phyloP scores from a whole-genome alignment of 2,329 filamentous ascomycete genomes.

The Colletotrichum simmondsii region DNA sequence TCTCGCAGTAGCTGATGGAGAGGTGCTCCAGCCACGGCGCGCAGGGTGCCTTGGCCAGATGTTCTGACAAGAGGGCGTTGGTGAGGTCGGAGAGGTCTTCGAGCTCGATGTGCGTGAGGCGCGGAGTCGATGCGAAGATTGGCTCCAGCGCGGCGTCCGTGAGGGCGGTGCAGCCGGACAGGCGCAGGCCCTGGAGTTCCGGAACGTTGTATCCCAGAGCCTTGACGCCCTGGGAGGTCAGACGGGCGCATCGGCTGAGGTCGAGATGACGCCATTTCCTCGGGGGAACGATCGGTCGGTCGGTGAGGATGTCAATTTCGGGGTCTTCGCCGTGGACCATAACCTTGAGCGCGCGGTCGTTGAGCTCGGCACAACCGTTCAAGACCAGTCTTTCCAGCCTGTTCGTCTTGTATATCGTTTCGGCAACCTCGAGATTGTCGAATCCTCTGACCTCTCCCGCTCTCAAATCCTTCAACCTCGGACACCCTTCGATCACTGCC shows the following conservation, averaged over 20 bases:
- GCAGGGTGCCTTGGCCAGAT: conserved; percentile 82
- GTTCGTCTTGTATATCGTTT: conserved; percentile 82
- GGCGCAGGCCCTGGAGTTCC: conserved; percentile 82
- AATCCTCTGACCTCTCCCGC: conserved; percentile 87
- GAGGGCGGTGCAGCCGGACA: conserved; percentile 81
- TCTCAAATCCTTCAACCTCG: conserved; percentile 79
- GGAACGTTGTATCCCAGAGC: conserved; percentile 80
- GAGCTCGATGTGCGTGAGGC: conserved; percentile 86
- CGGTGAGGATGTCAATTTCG: conserved; percentile 83
- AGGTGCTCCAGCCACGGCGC: conserved; percentile 79
- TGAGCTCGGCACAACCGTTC: conserved; percentile 82
- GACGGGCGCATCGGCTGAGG: conserved; percentile 78
- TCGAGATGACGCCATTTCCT: conserved; percentile 87
- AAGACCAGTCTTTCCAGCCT: conserved; percentile 84
- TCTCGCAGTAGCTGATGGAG: conserved; percentile 91
- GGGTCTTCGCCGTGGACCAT: conserved; percentile 82
- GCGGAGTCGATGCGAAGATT: conserved; percentile 79
- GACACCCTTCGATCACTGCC: conserved; percentile 78
- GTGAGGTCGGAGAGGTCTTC: conserved; percentile 86
- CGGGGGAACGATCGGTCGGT: conserved; percentile 78
- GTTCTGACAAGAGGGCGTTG: conserved; percentile 76
- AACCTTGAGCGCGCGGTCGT: conserved; percentile 76
- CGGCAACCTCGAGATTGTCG: conserved; percentile 77
- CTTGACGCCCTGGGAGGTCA: conserved; percentile 80
- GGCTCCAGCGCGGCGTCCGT: conserved; percentile 78